These are phyloP conservation scores for Globisporangium heterothallicum DNA, from an alignment of 352 stramenopile species.

Conservation along the genomic window DNA sequence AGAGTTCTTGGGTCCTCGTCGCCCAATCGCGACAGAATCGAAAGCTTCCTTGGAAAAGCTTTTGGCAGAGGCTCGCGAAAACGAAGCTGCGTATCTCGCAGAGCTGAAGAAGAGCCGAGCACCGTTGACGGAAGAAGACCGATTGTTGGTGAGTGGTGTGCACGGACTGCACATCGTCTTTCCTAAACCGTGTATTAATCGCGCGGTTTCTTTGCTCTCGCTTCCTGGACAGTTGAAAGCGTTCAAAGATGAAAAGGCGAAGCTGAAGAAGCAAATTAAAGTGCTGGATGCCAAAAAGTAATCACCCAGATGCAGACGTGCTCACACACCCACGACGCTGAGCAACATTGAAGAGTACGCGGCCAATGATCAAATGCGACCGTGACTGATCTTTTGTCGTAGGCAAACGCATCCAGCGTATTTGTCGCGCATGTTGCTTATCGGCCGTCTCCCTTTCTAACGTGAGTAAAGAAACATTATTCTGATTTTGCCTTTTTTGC, in stretches of 20 bases:
- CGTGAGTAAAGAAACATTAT: slow-evolving; percentile 15
- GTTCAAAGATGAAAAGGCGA: slow-evolving; percentile 82
- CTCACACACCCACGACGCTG: too few relatives aligned
- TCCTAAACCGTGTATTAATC: neutral
- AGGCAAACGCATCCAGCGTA: too few relatives aligned
- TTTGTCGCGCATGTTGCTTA: neutral
- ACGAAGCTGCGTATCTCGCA: slow-evolving; percentile 72
- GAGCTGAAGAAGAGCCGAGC: slow-evolving; percentile 62
- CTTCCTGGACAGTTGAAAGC: slow-evolving; percentile 48
- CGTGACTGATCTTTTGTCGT: neutral
- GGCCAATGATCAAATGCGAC: too few relatives aligned
- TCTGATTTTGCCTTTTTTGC: slow-evolving; percentile 37
- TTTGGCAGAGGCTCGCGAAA: slow-evolving; percentile 65
- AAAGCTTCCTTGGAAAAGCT: slow-evolving; percentile 74
- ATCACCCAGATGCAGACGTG: neutral
- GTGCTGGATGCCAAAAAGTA: slow-evolving; percentile 65
- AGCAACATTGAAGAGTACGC: too few relatives aligned
- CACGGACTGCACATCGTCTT: neutral
- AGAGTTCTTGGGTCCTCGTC: slow-evolving; percentile 9
- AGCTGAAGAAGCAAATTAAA: slow-evolving; percentile 84
- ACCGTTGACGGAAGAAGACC: slow-evolving; percentile 56
- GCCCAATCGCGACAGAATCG: slow-evolving; percentile 33
- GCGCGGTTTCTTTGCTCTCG: neutral
- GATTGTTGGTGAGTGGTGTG: slow-evolving; percentile 55
- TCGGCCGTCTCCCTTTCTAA: neutral